Base-by-base conservation (phyloP, 78 protist species). In the Dictyostelium intermedium region DNA sequence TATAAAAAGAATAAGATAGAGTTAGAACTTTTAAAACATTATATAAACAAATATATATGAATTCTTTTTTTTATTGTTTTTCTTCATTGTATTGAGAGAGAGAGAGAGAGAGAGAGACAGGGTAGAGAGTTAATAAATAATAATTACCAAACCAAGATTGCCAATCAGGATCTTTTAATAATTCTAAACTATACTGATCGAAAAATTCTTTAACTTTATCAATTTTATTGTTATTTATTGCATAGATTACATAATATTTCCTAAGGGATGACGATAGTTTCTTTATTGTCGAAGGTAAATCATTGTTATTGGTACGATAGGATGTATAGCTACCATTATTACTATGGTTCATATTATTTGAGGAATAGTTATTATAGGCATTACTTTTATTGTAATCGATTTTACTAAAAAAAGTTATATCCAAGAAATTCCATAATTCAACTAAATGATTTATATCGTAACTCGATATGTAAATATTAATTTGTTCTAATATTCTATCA, bases 61-160 rank as follows among this genome's bases (percentile, higher is more conserved):
- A n/a, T n/a, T n/a, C n/a, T n/a, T n/a, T n/a, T n/a, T n/a, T n/a
- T n/a, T n/a, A n/a, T n/a, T n/a, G n/a, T n/a, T n/a, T n/a, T n/a
- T n/a, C n/a, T n/a, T n/a, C n/a, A n/a, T n/a, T n/a, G 20, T 69
- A 70, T 23, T 3, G 8, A 1, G n/a, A 70, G 77, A n/a, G 25
- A 70, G 35, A 3, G 41, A 70, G 41, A 39, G 8, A 1, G n/a
- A 70, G 77, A n/a, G 25, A 70, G 35, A 3, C 23, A 70, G 41
- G n/a, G n/a, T n/a, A n/a, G n/a, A n/a, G n/a, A n/a, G n/a, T n/a
- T n/a, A n/a, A n/a, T n/a, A 39, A 14, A 37, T 23, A n/a, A 41
- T n/a, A 23, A 79, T 79, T 87, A 95, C 97, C 97, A 73, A 96
- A 96, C 97, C 97, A 96, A 70, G 84, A 74, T 18, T 89, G 76